Percentiles rank a stretch among this genome's conserved stretches.
Conservation (phyloP, 257 asterid genomes). For the Osmanthus fragrans region DNA sequence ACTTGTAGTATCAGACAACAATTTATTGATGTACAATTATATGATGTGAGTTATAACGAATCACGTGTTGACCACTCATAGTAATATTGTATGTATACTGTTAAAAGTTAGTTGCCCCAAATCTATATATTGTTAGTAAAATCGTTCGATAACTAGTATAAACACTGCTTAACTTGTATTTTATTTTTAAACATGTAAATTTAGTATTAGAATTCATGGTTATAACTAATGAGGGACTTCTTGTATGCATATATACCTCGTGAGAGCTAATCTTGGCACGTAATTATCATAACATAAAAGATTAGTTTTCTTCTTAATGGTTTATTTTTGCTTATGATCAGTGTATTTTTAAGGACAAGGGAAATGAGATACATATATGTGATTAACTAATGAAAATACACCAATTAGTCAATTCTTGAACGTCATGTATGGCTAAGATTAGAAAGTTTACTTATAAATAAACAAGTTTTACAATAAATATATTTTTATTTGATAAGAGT, state of each 20-base stretch:
- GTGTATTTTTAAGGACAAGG: too few species aligned
- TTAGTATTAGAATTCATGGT: neutral
- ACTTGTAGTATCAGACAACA: constrained; percentile 31
- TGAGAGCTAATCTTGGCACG: neutral
- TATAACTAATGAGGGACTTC: neutral
- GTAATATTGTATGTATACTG: neutral
- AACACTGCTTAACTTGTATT: neutral
- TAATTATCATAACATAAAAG: too few species aligned
- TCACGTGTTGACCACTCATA: neutral
- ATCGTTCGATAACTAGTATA: neutral
- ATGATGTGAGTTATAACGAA: constrained; percentile 33
- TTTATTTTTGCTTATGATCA: too few species aligned
- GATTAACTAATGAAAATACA: neutral
- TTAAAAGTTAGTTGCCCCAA: neutral
- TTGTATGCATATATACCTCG: neutral
- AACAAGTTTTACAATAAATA: too few species aligned
- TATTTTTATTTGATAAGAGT: too few species aligned
- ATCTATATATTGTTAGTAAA: neutral
- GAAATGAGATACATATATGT: neutral
- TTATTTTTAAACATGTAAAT: neutral
- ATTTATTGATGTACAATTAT: constrained; percentile 49
- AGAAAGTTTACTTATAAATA: too few species aligned
- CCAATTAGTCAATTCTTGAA: too few species aligned
- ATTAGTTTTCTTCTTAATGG: too few species aligned
- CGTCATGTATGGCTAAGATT: too few species aligned